These are phyloP conservation scores for Blastobotrys terrestris DNA, from an alignment of 805 yeast species.

Conservation along the genomic window DNA sequence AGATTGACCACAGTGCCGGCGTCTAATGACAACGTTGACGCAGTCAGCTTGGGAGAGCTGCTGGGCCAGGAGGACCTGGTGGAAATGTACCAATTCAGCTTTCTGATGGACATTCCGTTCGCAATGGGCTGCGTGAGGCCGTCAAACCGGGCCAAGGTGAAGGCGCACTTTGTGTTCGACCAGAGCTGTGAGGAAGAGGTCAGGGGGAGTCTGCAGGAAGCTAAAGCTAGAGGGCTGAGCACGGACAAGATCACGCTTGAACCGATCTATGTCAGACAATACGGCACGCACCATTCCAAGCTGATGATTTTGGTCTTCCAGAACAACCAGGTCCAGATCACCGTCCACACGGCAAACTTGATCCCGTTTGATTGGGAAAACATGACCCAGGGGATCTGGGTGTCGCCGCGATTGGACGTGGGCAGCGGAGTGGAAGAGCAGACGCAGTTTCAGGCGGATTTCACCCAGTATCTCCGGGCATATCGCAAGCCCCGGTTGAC, in stretches of 20 bases:
- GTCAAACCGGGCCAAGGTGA: slow-evolving; percentile 9
- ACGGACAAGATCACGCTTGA: slow-evolving; percentile 19
- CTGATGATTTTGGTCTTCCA: slow-evolving; percentile 26
- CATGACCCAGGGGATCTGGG: slow-evolving; percentile 31
- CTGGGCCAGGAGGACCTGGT: slow-evolving; percentile 19
- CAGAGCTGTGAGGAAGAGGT: slow-evolving; percentile 8
- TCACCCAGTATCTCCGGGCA: slow-evolving; percentile 21
- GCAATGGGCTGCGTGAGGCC: slow-evolving; percentile 21
- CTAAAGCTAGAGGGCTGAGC: slow-evolving; percentile 2
- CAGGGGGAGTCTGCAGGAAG: neutral
- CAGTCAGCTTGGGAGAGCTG: slow-evolving; percentile 19
- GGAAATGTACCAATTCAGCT: slow-evolving; percentile 28
- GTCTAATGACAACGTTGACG: slow-evolving; percentile 14
- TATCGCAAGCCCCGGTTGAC: slow-evolving; percentile 16
- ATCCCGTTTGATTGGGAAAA: slow-evolving; percentile 28
- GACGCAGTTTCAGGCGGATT: slow-evolving; percentile 22
- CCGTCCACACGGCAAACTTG: slow-evolving; percentile 31
- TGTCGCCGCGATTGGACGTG: slow-evolving; percentile 19
- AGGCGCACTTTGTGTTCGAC: slow-evolving; percentile 23
- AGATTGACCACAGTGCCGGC: slow-evolving; percentile 15
- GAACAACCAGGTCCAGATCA: slow-evolving; percentile 18
- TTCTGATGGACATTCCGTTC: slow-evolving; percentile 23
- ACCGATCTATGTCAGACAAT: slow-evolving; percentile 18
- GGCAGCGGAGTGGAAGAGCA: neutral
- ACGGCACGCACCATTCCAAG: slow-evolving; percentile 31